Percentiles rank a stretch among this genome's conserved stretches.
Conservation (phyloP, 352 stramenopile species). For the Pythium scleroteichum region DNA sequence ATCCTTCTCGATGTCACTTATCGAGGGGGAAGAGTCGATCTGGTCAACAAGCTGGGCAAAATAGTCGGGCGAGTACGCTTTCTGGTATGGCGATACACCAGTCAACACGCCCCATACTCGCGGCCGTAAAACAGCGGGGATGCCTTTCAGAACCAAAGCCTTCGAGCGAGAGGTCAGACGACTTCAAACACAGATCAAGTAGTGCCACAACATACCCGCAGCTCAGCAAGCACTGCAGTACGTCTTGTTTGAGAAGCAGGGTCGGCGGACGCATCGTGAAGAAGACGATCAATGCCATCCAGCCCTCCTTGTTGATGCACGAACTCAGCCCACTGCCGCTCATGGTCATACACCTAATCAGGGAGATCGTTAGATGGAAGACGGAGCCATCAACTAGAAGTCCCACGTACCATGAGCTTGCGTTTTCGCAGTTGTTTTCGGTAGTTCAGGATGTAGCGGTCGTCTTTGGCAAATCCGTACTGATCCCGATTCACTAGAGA, state of each 20-base stretch:
- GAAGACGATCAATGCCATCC: constrained; percentile 32
- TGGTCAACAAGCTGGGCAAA: constrained; percentile 31
- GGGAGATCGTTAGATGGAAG: background rate
- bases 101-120: constrained; percentile 44
- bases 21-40: constrained; percentile 29
- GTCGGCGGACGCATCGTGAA: constrained; percentile 27
- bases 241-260: constrained; percentile 4
- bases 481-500: constrained; percentile 53
- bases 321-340: constrained; percentile 46
- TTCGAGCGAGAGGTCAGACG: no score
- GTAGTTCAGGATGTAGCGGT: constrained; percentile 55
- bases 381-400: background rate
- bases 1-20: constrained; percentile 68
- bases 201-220: constrained; percentile 24
- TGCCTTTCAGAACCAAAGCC: constrained; percentile 42
- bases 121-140: constrained; percentile 42
- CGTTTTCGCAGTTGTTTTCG: constrained; percentile 41
- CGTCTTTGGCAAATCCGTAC: constrained; percentile 64
- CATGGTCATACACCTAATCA: constrained; percentile 42
- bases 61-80: constrained; percentile 31
- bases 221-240: constrained; percentile 12
- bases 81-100: constrained; percentile 36
- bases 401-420: constrained; percentile 37
- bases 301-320: constrained; percentile 37
- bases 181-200: no score